phyloP scores from a whole-genome alignment of 208 protist genomes.

The Tritrichomonas foetus region DNA sequence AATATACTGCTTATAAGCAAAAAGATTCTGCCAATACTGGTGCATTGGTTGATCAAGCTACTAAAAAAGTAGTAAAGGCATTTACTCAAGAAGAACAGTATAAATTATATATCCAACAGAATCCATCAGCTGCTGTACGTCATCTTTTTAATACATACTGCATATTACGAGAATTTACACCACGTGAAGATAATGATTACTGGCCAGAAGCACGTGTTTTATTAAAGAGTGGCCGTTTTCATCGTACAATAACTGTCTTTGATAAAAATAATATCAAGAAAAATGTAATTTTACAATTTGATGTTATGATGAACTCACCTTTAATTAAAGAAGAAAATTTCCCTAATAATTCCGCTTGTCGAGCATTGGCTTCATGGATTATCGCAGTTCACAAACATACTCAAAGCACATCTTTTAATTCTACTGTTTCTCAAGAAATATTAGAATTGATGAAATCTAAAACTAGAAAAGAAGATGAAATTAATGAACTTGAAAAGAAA shows the following conservation, averaged over 20 bases:
- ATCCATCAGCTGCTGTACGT: background rate
- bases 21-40: background rate
- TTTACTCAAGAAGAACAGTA: constrained; percentile 6
- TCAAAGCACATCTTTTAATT: background rate
- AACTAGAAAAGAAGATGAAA: background rate
- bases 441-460: background rate
- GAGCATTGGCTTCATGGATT: background rate
- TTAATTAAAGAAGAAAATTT: background rate
- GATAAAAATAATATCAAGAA: background rate
- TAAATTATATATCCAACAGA: constrained; percentile 9
- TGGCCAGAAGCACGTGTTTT: constrained; percentile 28
- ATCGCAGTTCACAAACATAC: background rate
- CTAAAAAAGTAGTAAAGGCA: background rate
- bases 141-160: background rate
- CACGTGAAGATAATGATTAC: background rate
- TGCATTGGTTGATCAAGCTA: background rate
- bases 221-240: background rate
- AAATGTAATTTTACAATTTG: background rate
- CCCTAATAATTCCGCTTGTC: background rate
- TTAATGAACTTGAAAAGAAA: background rate
- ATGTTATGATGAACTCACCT: background rate
- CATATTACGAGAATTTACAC: background rate
- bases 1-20: background rate
- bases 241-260: background rate
- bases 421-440: background rate